Base-by-base conservation (phyloP, 495 filamentous ascomycete species). In the Hypomontagnella monticulosa region DNA sequence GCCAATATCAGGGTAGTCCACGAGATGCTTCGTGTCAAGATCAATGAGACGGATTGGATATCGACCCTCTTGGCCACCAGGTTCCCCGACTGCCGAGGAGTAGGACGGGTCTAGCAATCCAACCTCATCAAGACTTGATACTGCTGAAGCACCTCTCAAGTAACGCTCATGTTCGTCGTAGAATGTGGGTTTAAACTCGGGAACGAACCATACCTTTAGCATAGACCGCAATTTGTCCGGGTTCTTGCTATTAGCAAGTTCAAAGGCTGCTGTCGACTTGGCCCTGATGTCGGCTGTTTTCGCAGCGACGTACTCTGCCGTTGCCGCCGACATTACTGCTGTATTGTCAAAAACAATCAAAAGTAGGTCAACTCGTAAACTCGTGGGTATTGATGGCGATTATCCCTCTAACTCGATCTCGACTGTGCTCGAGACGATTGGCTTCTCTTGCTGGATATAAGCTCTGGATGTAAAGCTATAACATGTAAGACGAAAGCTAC, bases 11-110 rank as follows among this genome's bases (percentile, higher is more conserved):
- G 70, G 73, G 14, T 60, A 68, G 11, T 73, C 63, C 6, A 79
- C 75, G 41, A 81, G 66, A 41, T 77, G 77, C 10, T 63, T 71
- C 3, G 79, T 81, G n/a, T 76, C 71, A 23, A 83, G 52, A 56
- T 83, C 76, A 57, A 83, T 77, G 79, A 83, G 81, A 61, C 77
- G 74, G 32, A 64, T 51, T 5, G 76, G 77, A 19, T 43, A 53
- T 3, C 52, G 61, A 10, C 46, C 48, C n/a, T 61, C 56, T 52
- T 67, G 69, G 0, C 41, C 60, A 1, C 68, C 54, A 1, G 70
- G 57, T 4, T 65, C 54, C 23, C 9, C 54, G 48, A 44, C 42
- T 2, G 54, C 44, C 12, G 54, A 53, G 0, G 43, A 44, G 40
- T 69, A 66, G 1, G 56, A 58, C 9, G 54, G 49, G 5, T 59